Evolutionary conservation across 2,329 filamentous ascomycete species (phyloP).

Genomic region (Botrytis porri): DNA sequence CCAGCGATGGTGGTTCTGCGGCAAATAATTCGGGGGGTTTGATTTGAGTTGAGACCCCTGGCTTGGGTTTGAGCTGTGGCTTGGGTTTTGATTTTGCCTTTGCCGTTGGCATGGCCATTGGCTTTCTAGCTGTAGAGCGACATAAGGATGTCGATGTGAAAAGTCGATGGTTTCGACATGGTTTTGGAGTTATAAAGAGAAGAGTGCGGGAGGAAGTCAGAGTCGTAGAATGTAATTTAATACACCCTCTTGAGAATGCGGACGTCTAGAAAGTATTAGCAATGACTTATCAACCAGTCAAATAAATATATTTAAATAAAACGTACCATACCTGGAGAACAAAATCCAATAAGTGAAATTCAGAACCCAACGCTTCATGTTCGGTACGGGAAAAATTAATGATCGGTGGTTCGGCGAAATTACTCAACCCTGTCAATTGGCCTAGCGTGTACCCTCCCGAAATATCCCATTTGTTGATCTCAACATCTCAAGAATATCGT

Average conservation of each 20-base stretch:
- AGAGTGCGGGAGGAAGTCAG: conserved; percentile 20
- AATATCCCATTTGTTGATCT: conserved; percentile 24
- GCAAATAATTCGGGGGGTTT: background rate
- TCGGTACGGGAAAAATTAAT: conserved; percentile 23
- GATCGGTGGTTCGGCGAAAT: conserved; percentile 29
- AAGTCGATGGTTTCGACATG: conserved; percentile 23
- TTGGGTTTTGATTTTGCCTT: conserved; percentile 14
- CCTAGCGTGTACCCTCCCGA: conserved; percentile 22
- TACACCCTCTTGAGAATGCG: conserved; percentile 39
- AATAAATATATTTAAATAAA: background rate
- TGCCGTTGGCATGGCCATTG: conserved; percentile 1
- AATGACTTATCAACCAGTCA: background rate
- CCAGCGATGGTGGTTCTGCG: background rate
- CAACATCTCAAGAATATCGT: conserved; percentile 24
- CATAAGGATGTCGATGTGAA: conserved; percentile 29
- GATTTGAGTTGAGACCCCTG: background rate
- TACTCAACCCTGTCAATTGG: conserved; percentile 1
- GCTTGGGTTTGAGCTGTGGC: conserved; percentile 14
- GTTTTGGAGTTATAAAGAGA: conserved; percentile 22
- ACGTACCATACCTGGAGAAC: conserved; percentile 23
- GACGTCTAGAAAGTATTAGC: conserved; percentile 37
- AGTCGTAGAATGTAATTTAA: conserved; percentile 29
- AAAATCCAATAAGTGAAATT: background rate
- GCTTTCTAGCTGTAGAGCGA: conserved; percentile 25
- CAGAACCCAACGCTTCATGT: background rate